Evolutionary conservation across 495 filamentous ascomycete genomes (phyloP), one percentile per base, ranked within the genome.

Genomic region (Venustampulla echinocandica): DNA sequence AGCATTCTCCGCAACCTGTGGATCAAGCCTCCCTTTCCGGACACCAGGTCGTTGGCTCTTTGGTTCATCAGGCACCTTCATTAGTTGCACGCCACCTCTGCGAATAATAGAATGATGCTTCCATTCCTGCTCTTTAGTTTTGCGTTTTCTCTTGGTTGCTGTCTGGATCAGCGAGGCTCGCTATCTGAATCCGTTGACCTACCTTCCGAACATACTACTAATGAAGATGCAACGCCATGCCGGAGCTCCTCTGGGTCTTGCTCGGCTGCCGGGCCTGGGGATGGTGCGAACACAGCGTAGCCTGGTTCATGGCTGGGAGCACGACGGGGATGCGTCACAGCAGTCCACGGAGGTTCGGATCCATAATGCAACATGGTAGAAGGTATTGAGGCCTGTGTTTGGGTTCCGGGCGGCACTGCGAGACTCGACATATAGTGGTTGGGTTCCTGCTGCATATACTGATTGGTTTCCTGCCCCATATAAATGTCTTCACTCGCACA

Each of bases 1-100:
- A 15, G 54, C 54, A 9, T 51, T 57, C 25, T 50, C 49, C 18
- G 36, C 44, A 2, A 25, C 28, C 7, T 53, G 14, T 2, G 42
- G 34, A n/a, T 47, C 42, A 11, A 57, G 46, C 11, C 32, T 9
- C 11, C 50, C 39, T 10, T 27, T 46, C 23, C 54, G 20, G 13
- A 40, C 21, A 5, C 49, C 54, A 18, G 10, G 5, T 15, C 25
- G 17, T 14, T 42, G 10, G 14, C 13, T 34, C 10, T n/a, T 21
- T 10, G 7, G 6, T 7, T 32, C 33, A 7, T 13, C 34, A 3
- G 15, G n/a, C 22, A 24, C 24, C 15, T 2, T 37, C 3, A 49
- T n/a, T 3, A 23, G 10, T 15, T 34, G 28, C 22, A 54, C 5
- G 10, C 46, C 46, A 1, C 42, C 42, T 11, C 43, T 38, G 3